phyloP scores from a whole-genome alignment of 768 basidiomycete species.

The Serendipita indica region DNA sequence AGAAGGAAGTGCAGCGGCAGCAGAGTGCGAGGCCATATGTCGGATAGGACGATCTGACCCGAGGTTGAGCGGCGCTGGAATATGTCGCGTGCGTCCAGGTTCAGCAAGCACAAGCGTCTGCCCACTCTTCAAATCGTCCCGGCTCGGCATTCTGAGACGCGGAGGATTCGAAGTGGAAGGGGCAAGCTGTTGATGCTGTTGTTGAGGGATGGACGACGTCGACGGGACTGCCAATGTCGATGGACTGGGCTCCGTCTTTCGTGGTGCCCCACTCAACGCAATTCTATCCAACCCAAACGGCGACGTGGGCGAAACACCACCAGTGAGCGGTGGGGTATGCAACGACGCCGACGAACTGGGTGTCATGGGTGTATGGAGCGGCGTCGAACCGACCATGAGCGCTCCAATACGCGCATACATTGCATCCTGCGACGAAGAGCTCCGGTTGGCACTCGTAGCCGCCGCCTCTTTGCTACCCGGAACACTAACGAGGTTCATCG shows the following conservation, averaged over 20 bases:
- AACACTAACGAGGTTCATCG: too few species aligned
- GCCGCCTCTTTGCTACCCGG: too few species aligned
- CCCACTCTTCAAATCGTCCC: too few species aligned
- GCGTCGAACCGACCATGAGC: neutral
- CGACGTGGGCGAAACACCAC: neutral
- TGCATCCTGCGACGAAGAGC: neutral
- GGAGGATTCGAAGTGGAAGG: too few species aligned
- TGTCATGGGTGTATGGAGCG: neutral
- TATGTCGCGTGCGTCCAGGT: neutral
- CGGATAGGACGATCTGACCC: neutral
- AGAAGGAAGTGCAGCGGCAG: neutral
- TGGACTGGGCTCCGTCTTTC: neutral
- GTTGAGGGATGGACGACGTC: too few species aligned
- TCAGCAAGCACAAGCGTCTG: neutral
- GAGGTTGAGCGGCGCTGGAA: neutral
- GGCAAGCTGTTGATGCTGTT: neutral
- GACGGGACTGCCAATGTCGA: neutral
- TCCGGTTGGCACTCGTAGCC: neutral
- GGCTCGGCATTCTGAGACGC: too few species aligned
- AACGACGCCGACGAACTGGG: neutral
- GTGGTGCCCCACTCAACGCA: neutral
- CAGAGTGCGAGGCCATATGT: neutral
- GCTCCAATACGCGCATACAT: too few species aligned
- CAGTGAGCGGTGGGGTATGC: neutral
- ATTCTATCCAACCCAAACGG: neutral